Base-by-base conservation (phyloP, 2,329 filamentous ascomycete genomes). In the Aspergillus fijiensis region DNA sequence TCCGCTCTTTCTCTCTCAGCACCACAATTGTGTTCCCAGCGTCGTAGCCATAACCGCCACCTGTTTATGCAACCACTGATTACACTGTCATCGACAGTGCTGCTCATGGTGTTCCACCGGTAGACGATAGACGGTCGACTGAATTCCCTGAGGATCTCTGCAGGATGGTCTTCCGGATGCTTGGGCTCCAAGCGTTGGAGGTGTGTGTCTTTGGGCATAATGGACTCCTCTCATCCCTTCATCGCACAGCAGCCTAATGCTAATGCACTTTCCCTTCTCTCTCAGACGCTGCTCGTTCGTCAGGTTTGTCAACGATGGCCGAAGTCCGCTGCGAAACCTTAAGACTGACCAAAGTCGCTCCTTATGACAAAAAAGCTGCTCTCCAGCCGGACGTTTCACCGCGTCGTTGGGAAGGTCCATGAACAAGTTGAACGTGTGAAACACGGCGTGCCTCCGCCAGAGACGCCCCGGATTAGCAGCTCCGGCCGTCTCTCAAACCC, bases 331-430 rank as follows among this genome's bases (percentile, higher is more conserved):
- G 33, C 42, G 50, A 45, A 50, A 12, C 48, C 25, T 56, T 35
- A 12, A 59, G 52, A 48, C 51, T 67, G 59, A 63, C 57, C 27
- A 29, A n/a, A n/a, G 6, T 19, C 16, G 3, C 33, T 5, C 39
- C 25, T 58, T 25, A 33, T 55, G 23, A 51, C 35, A 33, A 58
- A 45, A 45, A 63, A 79, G 77, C 74, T 81, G 58, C 69, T 80
- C 54, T 67, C 72, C 55, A 80, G 77, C 62, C 77, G 76, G 10
- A 63, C 72, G 54, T 81, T 80, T 63, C 78, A 79, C 65, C 70
- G 74, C 45, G 72, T 76, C 65, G 79, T 80, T 49, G 75, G 77
- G 29, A 71, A 68, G 57, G 72, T 80, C 23, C 77, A 80, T 65
- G 74, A 76, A 54, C 74, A 69, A 51, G 67, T 81, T 23, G 75